Conservation (phyloP, 2,329 filamentous ascomycete species). For the Ampelomyces quisqualis region DNA sequence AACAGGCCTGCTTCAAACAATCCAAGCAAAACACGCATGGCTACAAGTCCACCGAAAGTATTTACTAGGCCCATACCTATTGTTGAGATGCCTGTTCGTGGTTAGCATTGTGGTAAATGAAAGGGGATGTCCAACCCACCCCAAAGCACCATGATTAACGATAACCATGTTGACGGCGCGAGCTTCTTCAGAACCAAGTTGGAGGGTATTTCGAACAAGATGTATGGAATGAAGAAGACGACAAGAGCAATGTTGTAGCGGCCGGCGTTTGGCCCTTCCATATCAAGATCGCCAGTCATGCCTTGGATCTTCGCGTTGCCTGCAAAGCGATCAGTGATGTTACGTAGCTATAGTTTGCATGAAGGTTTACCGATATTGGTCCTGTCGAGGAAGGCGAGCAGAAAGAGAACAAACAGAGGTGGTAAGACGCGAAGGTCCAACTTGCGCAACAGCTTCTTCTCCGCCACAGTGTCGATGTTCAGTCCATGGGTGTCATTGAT, state of each 20-base stretch:
- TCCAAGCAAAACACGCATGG: constrained; percentile 46
- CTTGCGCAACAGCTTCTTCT: constrained; percentile 52
- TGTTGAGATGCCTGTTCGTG: constrained; percentile 36
- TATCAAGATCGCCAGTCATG: constrained; percentile 41
- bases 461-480: constrained; percentile 40
- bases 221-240: constrained; percentile 44
- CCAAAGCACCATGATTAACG: constrained; percentile 43
- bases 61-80: constrained; percentile 51
- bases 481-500: constrained; percentile 29
- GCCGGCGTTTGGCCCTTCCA: constrained; percentile 31
- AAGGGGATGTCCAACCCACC: constrained; percentile 16
- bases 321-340: constrained; percentile 7
- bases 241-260: constrained; percentile 44
- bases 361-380: constrained; percentile 37
- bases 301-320: constrained; percentile 48
- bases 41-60: constrained; percentile 50
- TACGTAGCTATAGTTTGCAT: not conserved
- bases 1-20: constrained; percentile 44
- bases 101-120: not conserved
- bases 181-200: constrained; percentile 46
- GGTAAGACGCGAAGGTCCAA: constrained; percentile 53
- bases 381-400: constrained; percentile 37
- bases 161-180: constrained; percentile 44
- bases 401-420: constrained; percentile 48
- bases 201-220: constrained; percentile 40